A percentile compares a stretch with the other conserved stretches of the same genome.
Evolutionary conservation across 2,329 filamentous ascomycete species (phyloP).

Genomic region (Alternaria brassicicola): DNA sequence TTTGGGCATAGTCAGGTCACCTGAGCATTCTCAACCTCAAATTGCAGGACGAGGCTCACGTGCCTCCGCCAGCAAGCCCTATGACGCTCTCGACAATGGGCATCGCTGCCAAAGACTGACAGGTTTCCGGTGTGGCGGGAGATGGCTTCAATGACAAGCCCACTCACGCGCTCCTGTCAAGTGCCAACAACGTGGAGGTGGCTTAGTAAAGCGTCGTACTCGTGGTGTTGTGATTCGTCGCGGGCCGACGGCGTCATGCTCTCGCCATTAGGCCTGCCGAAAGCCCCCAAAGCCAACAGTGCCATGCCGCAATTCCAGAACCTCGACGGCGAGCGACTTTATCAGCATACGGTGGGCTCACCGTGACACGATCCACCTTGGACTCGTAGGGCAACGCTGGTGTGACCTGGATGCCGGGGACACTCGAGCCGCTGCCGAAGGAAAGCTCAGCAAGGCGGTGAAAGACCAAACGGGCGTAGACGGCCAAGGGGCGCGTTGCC

Average conservation of each 20-base stretch:
- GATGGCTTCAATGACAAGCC: neutral
- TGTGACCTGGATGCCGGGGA: slow-evolving; percentile 20
- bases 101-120: neutral
- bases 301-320: slow-evolving; percentile 2
- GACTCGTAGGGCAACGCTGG: slow-evolving; percentile 13
- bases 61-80: neutral
- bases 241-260: slow-evolving; percentile 1
- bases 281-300: neutral
- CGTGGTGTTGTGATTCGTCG: slow-evolving; percentile 4
- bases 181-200: neutral
- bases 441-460: slow-evolving; percentile 26
- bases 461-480: slow-evolving; percentile 21
- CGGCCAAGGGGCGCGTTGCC: slow-evolving; percentile 1
- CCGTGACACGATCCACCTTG: slow-evolving; percentile 28
- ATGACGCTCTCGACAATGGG: neutral
- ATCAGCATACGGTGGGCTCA: slow-evolving; percentile 27
- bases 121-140: neutral
- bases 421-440: slow-evolving; percentile 19
- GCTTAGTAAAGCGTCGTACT: slow-evolving; percentile 5
- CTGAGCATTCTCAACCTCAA: neutral
- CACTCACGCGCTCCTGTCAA: neutral
- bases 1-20: neutral
- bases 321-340: slow-evolving; percentile 6
- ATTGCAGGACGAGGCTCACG: no score
- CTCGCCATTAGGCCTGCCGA: neutral